A percentile compares a stretch with the other conserved stretches of the same genome.
phyloP scores from a whole-genome alignment of 2,329 filamentous ascomycete genomes.

The Cordyceps cateniannulata region DNA sequence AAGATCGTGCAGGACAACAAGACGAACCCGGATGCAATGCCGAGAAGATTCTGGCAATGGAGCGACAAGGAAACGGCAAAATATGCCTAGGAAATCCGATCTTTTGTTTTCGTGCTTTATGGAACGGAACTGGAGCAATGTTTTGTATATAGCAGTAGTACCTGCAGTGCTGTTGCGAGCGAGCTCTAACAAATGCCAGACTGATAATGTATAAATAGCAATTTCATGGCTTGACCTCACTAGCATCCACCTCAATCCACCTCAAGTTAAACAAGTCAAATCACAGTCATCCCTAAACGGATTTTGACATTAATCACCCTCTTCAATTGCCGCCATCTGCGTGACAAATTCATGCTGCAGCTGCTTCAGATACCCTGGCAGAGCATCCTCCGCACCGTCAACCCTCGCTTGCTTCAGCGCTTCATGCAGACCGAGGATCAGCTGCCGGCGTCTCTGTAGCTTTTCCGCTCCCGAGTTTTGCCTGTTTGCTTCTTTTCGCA shows the following conservation, averaged over 20 bases:
- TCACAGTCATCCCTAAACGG: neutral
- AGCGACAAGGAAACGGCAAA: slow-evolving; percentile 23
- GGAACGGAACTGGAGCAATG: neutral
- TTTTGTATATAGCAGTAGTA: neutral
- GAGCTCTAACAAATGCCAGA: neutral
- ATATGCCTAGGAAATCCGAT: neutral
- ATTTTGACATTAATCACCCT: neutral
- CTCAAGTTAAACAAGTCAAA: neutral
- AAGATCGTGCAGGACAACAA: slow-evolving; percentile 19
- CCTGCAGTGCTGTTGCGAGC: neutral
- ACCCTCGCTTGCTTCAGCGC: slow-evolving; percentile 62
- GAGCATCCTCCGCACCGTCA: slow-evolving; percentile 53
- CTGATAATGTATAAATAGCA: neutral
- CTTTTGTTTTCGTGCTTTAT: neutral
- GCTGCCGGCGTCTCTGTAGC: slow-evolving; percentile 58
- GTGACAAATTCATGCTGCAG: slow-evolving; percentile 29
- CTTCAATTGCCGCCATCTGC: slow-evolving; percentile 11
- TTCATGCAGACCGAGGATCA: slow-evolving; percentile 68
- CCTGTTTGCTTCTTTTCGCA: slow-evolving; percentile 50
- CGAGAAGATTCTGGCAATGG: slow-evolving; percentile 29
- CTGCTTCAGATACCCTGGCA: slow-evolving; percentile 57
- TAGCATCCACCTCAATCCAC: neutral
- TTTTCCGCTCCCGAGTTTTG: slow-evolving; percentile 52
- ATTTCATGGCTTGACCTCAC: neutral
- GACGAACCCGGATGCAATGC: slow-evolving; percentile 24